Conservation (phyloP, 2,329 filamentous ascomycete genomes). For the Simplicillium aogashimaense region DNA sequence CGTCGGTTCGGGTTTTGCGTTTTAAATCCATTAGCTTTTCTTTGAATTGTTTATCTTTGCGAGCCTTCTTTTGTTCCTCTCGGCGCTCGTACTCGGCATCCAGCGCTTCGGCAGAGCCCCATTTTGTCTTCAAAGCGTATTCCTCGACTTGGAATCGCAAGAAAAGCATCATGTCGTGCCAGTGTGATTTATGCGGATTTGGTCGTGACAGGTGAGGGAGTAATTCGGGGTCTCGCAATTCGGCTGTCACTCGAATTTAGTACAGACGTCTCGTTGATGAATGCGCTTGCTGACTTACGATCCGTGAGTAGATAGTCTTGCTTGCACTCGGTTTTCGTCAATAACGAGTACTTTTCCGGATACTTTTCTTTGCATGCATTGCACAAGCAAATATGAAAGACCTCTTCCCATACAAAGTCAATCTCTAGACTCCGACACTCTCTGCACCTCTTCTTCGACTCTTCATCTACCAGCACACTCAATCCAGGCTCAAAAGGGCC, state of each 20-base stretch:
- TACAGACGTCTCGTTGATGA: too few relatives aligned
- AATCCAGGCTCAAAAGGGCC: slow-evolving; percentile 85
- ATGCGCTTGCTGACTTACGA: slow-evolving; percentile 39
- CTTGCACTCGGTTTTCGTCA: slow-evolving; percentile 93
- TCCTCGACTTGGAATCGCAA: slow-evolving; percentile 89
- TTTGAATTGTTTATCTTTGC: slow-evolving; percentile 88
- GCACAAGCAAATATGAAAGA: slow-evolving; percentile 69
- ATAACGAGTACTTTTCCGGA: slow-evolving; percentile 86
- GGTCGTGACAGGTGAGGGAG: slow-evolving; percentile 81
- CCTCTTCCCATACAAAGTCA: slow-evolving; percentile 89
- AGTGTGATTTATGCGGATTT: slow-evolving; percentile 91
- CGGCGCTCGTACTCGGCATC: slow-evolving; percentile 82
- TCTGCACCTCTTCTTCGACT: slow-evolving; percentile 62
- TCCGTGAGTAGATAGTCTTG: slow-evolving; percentile 95
- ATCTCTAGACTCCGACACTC: slow-evolving; percentile 83
- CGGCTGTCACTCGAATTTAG: slow-evolving; percentile 41
- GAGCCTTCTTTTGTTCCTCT: slow-evolving; percentile 67
- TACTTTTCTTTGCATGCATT: slow-evolving; percentile 75
- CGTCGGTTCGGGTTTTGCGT: slow-evolving; percentile 85
- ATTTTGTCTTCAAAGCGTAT: slow-evolving; percentile 82
- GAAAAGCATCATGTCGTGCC: slow-evolving; percentile 99
- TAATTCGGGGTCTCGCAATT: slow-evolving; percentile 79
- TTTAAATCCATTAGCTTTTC: slow-evolving; percentile 83
- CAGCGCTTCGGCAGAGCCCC: slow-evolving; percentile 77
- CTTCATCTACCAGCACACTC: slow-evolving; percentile 58